Evolutionary conservation across 148 eudicot genomes (phyloP), one percentile per base, ranked within the genome.

Genomic region (Amaranthus hypochondriacus): DNA sequence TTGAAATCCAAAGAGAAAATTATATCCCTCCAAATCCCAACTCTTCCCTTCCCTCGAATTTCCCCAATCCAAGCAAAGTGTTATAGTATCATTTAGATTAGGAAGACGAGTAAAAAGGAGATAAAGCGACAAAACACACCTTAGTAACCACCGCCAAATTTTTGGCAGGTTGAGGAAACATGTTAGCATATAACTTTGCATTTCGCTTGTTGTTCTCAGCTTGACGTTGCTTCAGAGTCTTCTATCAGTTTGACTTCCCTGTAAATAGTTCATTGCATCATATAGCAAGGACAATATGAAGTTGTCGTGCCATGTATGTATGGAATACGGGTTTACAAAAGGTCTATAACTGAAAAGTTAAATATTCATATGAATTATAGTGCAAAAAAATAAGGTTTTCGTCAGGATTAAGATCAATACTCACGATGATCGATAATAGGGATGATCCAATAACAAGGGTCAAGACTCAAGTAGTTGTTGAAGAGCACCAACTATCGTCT

Each of bases 221-320:
- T 84, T 85, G 87, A 55, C 78, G 87, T 69, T 84, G 86, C 61
- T 84, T 86, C 79, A 89, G 55, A 62, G 75, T 79, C 78, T 83
- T 83, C 67, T 84, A 84, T 10, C 61, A 81, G 62, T 79, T 84
- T 87, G 77, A 89, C 82, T 80, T 89, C 94, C 81, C 94, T 87
- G 76, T 48, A 75, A 77, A 66, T 21, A 66, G 55, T 57, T 4
- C 46, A 67, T 66, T 15, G 12, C 47, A 56, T 69, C 50, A 77
- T 43, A 55, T 11, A 12, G 4, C 5, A 62, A 54, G 43, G 42
- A 58, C 42, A 47, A 55, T 42, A 52, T 12, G 28, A 62, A 28
- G 18, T 15, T 10, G 42, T 49, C 56, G n/a, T 42, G 7, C n/a
- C 51, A 42, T 13, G 58, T 5, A 4, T 7, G 39, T 9, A 11